Conservation (phyloP, 1,284 basidiomycete genomes). For the Pseudomicrostroma phylloplanum region DNA sequence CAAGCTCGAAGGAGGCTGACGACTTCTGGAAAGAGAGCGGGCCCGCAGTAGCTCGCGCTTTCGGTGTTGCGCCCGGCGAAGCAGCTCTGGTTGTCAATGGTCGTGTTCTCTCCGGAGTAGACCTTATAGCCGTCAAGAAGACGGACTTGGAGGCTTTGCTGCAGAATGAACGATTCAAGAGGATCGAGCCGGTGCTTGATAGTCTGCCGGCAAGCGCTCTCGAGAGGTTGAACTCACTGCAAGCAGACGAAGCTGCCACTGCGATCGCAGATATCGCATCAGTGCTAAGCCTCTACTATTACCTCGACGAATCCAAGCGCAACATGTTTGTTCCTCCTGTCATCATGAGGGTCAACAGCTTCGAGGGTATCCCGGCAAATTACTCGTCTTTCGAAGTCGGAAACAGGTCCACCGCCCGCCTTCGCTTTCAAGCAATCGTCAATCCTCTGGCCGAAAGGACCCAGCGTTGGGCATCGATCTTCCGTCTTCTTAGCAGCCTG, state of each 20-base stretch:
- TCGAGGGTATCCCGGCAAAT: conserved; percentile 18
- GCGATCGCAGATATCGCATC: conserved; percentile 10
- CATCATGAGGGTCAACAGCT: conserved; percentile 16
- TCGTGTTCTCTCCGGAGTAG: conserved; percentile 11
- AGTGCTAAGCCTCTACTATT: conserved; percentile 26
- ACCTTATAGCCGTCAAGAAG: not conserved
- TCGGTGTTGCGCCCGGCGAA: conserved; percentile 1
- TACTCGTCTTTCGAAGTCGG: conserved; percentile 59
- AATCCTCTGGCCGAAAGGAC: conserved; percentile 79
- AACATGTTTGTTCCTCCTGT: conserved; percentile 17
- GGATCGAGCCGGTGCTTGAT: conserved; percentile 9
- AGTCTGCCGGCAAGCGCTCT: not conserved
- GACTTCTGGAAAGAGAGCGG: not conserved
- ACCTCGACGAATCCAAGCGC: conserved; percentile 12
- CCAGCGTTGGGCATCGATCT: conserved; percentile 71
- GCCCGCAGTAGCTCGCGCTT: not conserved
- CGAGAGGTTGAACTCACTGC: conserved; percentile 6
- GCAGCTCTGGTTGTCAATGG: conserved; percentile 17
- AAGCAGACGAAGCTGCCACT: conserved; percentile 7
- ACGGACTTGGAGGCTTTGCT: conserved; percentile 16
- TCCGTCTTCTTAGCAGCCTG: conserved; percentile 24
- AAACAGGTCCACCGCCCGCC: conserved; percentile 62
- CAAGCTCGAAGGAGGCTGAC: not conserved
- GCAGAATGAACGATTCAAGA: conserved; percentile 7
- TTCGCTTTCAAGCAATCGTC: conserved; percentile 68